Conservation (phyloP, 129 eudicot species). For the Centaurea solstitialis region DNA sequence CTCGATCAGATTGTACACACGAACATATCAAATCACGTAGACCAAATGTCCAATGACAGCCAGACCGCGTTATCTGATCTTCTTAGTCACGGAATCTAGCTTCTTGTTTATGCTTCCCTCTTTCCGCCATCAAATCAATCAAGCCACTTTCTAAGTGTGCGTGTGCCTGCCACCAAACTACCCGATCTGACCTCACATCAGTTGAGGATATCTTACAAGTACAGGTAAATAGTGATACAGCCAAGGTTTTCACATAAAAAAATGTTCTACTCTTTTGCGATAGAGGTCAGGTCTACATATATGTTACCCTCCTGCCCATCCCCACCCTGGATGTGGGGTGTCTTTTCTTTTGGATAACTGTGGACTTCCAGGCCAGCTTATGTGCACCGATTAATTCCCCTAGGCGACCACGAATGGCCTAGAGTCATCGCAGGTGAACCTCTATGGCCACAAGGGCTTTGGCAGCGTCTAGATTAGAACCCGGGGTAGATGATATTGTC, state of each 20-base stretch:
- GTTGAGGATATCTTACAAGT: not conserved
- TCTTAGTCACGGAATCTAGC: slow-evolving; percentile 20
- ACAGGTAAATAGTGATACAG: not conserved
- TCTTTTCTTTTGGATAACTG: too few relatives aligned
- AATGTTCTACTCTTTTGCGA: not conserved
- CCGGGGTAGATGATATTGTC: too few relatives aligned
- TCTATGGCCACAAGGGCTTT: too few relatives aligned
- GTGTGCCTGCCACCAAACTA: slow-evolving; percentile 22
- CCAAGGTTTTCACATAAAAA: too few relatives aligned
- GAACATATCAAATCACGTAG: slow-evolving; percentile 37
- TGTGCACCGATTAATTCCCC: too few relatives aligned
- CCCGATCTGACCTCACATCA: not conserved
- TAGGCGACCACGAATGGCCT: too few relatives aligned
- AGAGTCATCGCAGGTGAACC: too few relatives aligned
- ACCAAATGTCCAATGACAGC: slow-evolving; percentile 28
- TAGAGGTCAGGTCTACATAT: not conserved
- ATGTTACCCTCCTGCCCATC: too few relatives aligned
- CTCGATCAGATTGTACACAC: slow-evolving; percentile 5
- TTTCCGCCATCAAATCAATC: not conserved
- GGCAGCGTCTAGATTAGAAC: too few relatives aligned
- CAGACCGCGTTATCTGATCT: slow-evolving; percentile 37
- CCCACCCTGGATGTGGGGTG: too few relatives aligned
- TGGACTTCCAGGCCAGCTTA: too few relatives aligned
- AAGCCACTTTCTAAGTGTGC: not conserved
- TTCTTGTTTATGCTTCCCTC: slow-evolving; percentile 1